Conservation (phyloP, 169 alveolate species). For the Babesia ovata region DNA sequence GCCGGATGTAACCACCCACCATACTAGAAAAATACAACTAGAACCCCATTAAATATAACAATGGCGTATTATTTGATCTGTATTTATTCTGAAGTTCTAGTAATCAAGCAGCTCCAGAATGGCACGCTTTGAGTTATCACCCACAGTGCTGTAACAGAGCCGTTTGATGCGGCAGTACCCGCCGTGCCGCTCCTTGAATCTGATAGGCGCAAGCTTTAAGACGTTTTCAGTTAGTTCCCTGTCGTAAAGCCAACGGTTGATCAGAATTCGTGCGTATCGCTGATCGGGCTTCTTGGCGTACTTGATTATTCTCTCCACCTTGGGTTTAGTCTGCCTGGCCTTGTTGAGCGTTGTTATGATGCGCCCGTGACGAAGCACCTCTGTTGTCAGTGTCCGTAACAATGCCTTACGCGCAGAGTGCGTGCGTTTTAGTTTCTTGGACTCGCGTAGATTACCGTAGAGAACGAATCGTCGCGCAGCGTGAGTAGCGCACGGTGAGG, state of each 20-base stretch:
- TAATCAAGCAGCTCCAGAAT: conserved; percentile 34
- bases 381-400: conserved; percentile 77
- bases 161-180: conserved; percentile 75
- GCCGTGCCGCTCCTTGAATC: conserved; percentile 77
- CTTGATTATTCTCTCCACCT: conserved; percentile 77
- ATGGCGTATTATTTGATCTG: neutral
- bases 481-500: neutral
- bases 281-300: conserved; percentile 71
- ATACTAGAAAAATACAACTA: too few relatives aligned
- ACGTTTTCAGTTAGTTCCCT: conserved; percentile 72
- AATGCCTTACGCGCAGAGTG: conserved; percentile 76
- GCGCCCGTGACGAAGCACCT: conserved; percentile 77
- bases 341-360: conserved; percentile 77
- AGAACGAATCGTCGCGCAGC: conserved; percentile 9
- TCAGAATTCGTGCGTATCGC: conserved; percentile 69
- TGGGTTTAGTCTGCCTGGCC: conserved; percentile 77
- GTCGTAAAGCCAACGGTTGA: conserved; percentile 74
- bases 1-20: too few relatives aligned
- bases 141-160: conserved; percentile 64
- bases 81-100: neutral
- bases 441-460: conserved; percentile 55
- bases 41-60: too few relatives aligned
- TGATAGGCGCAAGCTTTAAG: conserved; percentile 72
- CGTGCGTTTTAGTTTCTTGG: conserved; percentile 69
- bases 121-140: conserved; percentile 44